These are phyloP conservation scores for Fusarium nematophilum DNA, from an alignment of 2,329 filamentous ascomycete genomes.

Conservation along the genomic window DNA sequence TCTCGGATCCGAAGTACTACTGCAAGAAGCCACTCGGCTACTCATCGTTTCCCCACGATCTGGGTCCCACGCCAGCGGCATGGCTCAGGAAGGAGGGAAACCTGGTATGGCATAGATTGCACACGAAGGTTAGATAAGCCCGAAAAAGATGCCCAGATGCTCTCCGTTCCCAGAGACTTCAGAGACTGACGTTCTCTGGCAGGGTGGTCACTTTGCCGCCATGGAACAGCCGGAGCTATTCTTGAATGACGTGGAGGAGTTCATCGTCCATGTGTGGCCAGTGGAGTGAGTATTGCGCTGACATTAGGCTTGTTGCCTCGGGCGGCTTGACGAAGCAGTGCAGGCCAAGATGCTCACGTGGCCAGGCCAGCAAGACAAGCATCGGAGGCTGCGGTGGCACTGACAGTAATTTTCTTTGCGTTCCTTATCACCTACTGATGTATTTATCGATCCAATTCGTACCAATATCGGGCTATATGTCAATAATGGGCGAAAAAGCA, in stretches of 20 bases:
- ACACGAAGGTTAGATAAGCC: neutral
- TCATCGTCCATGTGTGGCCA: neutral
- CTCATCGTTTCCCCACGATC: neutral
- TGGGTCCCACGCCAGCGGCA: neutral
- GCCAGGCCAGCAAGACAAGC: too few species aligned
- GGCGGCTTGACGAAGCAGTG: too few species aligned
- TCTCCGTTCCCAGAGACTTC: neutral
- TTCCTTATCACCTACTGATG: too few species aligned
- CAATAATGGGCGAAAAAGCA: too few species aligned
- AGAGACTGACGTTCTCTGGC: neutral
- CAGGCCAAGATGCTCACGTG: too few species aligned
- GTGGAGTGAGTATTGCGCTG: neutral
- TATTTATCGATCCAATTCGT: too few species aligned
- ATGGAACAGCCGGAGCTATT: neutral
- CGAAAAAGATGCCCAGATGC: neutral
- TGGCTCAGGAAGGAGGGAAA: neutral
- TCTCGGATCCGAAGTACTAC: neutral
- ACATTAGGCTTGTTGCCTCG: neutral
- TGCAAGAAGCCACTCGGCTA: neutral
- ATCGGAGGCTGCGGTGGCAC: too few species aligned
- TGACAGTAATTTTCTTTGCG: too few species aligned
- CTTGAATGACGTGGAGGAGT: neutral
- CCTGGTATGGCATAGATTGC: neutral
- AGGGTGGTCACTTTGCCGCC: neutral
- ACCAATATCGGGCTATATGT: too few species aligned